Evolutionary conservation across 2,329 filamentous ascomycete species (phyloP).

Genomic region (Pseudogymnoascus sp.): DNA sequence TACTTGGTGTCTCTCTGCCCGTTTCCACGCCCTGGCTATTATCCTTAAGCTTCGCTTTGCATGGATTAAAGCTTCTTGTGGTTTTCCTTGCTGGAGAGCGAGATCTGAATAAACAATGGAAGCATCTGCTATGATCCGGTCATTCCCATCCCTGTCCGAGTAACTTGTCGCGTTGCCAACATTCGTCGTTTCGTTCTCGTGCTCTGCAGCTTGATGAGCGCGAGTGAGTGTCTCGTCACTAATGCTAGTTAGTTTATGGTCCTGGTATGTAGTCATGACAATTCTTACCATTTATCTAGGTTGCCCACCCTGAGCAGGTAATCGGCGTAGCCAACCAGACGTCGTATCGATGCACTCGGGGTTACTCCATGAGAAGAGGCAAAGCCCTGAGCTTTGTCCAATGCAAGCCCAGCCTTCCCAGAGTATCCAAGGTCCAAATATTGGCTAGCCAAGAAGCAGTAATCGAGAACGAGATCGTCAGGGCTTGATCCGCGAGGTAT

Average conservation of each 20-base stretch:
- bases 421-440: slow-evolving; percentile 54
- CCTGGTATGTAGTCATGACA: background rate
- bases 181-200: slow-evolving; percentile 21
- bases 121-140: slow-evolving; percentile 31
- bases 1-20: slow-evolving; percentile 14
- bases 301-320: slow-evolving; percentile 63
- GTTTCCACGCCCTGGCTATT: slow-evolving; percentile 34
- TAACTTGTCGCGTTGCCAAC: slow-evolving; percentile 14
- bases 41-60: slow-evolving; percentile 50
- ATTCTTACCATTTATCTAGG: slow-evolving; percentile 48
- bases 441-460: slow-evolving; percentile 40
- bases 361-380: slow-evolving; percentile 34
- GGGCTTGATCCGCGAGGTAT: slow-evolving; percentile 34
- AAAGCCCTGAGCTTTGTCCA: slow-evolving; percentile 52
- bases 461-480: slow-evolving; percentile 35
- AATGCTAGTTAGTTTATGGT: slow-evolving; percentile 15
- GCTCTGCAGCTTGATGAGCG: slow-evolving; percentile 22
- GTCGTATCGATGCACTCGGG: slow-evolving; percentile 42
- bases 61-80: slow-evolving; percentile 49
- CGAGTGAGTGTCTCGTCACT: slow-evolving; percentile 26
- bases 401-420: slow-evolving; percentile 46
- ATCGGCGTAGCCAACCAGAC: slow-evolving; percentile 67
- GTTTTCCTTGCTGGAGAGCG: slow-evolving; percentile 39
- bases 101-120: slow-evolving; percentile 29
- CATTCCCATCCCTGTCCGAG: slow-evolving; percentile 20